Percentiles rank a stretch among this genome's conserved stretches.
Conservation (phyloP, 2,329 filamentous ascomycete genomes). For the Aspergillus jensenii region DNA sequence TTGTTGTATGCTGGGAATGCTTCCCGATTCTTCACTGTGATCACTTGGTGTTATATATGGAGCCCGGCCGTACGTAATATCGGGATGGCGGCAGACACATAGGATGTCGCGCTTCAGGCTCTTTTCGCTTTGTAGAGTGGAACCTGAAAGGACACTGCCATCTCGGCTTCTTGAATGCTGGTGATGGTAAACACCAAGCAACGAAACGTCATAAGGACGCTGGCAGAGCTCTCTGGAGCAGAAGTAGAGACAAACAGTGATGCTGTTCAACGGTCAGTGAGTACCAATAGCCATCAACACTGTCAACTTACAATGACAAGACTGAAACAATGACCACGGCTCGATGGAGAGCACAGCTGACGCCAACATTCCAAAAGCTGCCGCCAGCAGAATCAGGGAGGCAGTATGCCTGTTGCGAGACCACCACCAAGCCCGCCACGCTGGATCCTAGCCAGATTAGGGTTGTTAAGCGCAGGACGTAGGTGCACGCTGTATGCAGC, state of each 20-base stretch:
- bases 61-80: constrained; percentile 28
- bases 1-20: constrained; percentile 32
- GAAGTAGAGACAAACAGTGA: constrained; percentile 38
- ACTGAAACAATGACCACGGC: constrained; percentile 34
- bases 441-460: constrained; percentile 39
- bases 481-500: constrained; percentile 35
- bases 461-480: constrained; percentile 35
- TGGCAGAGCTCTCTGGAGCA: constrained; percentile 39
- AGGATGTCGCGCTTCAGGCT: constrained; percentile 38
- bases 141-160: constrained; percentile 32
- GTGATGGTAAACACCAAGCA: constrained; percentile 36
- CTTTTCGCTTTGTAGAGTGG: constrained; percentile 38
- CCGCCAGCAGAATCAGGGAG: constrained; percentile 25
- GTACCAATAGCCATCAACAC: not conserved
- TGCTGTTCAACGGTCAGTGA: constrained; percentile 19
- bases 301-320: constrained; percentile 33
- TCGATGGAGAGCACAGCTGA: constrained; percentile 39
- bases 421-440: constrained; percentile 37
- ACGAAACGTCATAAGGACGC: constrained; percentile 38
- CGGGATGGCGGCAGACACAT: constrained; percentile 37
- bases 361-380: constrained; percentile 36
- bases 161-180: constrained; percentile 19
- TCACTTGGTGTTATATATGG: constrained; percentile 23
- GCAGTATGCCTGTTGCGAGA: constrained; percentile 37
- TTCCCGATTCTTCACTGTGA: constrained; percentile 25